Percentiles rank a stretch among this genome's conserved stretches.
Conservation (phyloP, 73 alveolate species). For the Paramecium bursaria region DNA sequence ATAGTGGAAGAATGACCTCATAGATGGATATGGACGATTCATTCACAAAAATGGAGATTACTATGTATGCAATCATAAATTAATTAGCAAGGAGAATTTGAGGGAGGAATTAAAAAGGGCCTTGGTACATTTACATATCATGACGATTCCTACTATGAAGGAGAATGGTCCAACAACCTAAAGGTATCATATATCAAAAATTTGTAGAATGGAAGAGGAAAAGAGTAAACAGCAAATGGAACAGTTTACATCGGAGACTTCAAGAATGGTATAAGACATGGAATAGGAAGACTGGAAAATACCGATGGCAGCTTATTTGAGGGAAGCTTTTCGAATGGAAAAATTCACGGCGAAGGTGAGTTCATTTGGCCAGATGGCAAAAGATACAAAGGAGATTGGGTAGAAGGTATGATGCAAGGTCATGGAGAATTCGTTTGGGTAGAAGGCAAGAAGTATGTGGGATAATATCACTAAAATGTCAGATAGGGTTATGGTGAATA, state of each 20-base stretch:
- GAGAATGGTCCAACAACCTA: conserved; percentile 14
- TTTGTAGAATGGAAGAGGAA: conserved; percentile 11
- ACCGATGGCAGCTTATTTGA: conserved; percentile 68
- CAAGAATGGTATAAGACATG: conserved; percentile 48
- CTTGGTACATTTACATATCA: conserved; percentile 75
- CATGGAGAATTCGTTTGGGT: conserved; percentile 75
- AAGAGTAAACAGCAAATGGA: conserved; percentile 40
- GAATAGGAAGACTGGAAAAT: conserved; percentile 61
- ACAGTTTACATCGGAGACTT: conserved; percentile 5
- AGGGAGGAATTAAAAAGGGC: conserved; percentile 75
- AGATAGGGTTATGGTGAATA: conserved; percentile 85
- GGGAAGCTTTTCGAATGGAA: conserved; percentile 73
- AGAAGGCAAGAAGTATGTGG: conserved; percentile 82
- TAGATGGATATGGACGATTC: conserved; percentile 64
- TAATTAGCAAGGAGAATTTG: conserved; percentile 79
- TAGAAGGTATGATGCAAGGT: conserved; percentile 82
- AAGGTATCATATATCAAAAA: neutral
- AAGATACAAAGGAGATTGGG: conserved; percentile 81
- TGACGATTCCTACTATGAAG: conserved; percentile 64
- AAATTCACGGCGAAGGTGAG: conserved; percentile 80
- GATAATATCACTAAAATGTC: conserved; percentile 76
- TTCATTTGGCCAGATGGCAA: conserved; percentile 86
- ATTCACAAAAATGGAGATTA: conserved; percentile 48
- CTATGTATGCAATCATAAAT: too few species aligned
- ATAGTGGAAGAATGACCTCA: conserved; percentile 46